Conservation (phyloP, 257 asterid genomes). For the Verbascum thapsus region DNA sequence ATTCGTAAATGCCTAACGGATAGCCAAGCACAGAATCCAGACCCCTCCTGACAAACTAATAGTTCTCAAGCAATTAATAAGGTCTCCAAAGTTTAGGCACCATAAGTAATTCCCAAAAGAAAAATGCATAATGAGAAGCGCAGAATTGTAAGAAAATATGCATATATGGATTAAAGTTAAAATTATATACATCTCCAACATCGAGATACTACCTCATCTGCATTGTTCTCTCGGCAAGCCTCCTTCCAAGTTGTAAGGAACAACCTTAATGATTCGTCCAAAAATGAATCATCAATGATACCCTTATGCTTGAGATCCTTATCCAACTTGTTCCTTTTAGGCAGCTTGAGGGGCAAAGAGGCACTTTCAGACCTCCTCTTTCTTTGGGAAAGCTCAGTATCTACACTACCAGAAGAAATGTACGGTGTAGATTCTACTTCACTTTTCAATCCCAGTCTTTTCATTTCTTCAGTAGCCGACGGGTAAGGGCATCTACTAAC, state of each 20-base stretch:
- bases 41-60: neutral
- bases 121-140: neutral
- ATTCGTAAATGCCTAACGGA: slow-evolving; percentile 17
- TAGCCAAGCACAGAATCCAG: slow-evolving; percentile 3
- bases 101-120: neutral
- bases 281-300: slow-evolving; percentile 37
- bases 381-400: slow-evolving; percentile 40
- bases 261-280: slow-evolving; percentile 53
- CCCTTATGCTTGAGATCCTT: slow-evolving; percentile 32
- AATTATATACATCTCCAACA: slow-evolving; percentile 12
- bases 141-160: slow-evolving; percentile 17
- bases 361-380: slow-evolving; percentile 57
- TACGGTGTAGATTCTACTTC: slow-evolving; percentile 37
- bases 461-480: slow-evolving; percentile 84
- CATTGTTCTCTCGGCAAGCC: slow-evolving; percentile 54
- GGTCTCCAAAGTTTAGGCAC: neutral
- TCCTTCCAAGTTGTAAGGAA: slow-evolving; percentile 83
- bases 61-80: slow-evolving; percentile 3
- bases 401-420: slow-evolving; percentile 37
- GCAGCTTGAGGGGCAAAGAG: slow-evolving; percentile 45
- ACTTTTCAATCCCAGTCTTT: slow-evolving; percentile 67
- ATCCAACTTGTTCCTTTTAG: slow-evolving; percentile 39
- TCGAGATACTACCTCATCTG: slow-evolving; percentile 62
- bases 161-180: slow-evolving; percentile 9
- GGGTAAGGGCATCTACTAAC: slow-evolving; percentile 92